A percentile compares a stretch with the other conserved stretches of the same genome.
Conservation (phyloP, 805 yeast species). For the Nakazawaea laoshanensis region DNA sequence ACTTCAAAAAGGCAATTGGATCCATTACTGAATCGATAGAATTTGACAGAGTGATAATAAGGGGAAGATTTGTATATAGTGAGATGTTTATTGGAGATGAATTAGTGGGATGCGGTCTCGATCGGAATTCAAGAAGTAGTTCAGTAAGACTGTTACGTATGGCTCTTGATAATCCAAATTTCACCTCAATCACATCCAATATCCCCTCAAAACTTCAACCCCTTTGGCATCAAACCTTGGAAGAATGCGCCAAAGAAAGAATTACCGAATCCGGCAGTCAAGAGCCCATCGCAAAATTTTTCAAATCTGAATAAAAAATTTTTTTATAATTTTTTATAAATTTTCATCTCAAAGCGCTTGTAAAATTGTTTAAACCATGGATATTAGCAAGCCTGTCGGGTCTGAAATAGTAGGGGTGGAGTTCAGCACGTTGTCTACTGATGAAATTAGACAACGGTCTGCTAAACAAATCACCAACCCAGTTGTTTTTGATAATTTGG, state of each 20-base stretch:
- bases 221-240: background rate
- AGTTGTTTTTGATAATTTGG: constrained; percentile 89
- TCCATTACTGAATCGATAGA: too few relatives aligned
- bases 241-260: constrained; percentile 1
- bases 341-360: constrained; percentile 3
- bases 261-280: constrained; percentile 6
- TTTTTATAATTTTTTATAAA: constrained; percentile 4
- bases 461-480: constrained; percentile 96
- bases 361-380: constrained; percentile 43
- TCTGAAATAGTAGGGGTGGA: constrained; percentile 89
- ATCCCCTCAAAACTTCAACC: background rate
- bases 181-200: background rate
- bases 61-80: constrained; percentile 7
- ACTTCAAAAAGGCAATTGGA: too few relatives aligned
- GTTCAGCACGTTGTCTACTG: constrained; percentile 75
- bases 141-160: constrained; percentile 2
- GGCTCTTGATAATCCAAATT: constrained; percentile 4
- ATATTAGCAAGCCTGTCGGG: constrained; percentile 94
- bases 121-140: background rate
- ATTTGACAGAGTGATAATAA: constrained; percentile 1
- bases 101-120: constrained; percentile 9
- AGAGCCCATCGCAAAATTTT: background rate
- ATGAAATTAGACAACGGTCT: constrained; percentile 77
- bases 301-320: too few relatives aligned
- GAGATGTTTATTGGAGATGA: constrained; percentile 1